Evolutionary conservation across 768 basidiomycete species (phyloP).

Genomic region (Trichaptum fuscoviolaceum): DNA sequence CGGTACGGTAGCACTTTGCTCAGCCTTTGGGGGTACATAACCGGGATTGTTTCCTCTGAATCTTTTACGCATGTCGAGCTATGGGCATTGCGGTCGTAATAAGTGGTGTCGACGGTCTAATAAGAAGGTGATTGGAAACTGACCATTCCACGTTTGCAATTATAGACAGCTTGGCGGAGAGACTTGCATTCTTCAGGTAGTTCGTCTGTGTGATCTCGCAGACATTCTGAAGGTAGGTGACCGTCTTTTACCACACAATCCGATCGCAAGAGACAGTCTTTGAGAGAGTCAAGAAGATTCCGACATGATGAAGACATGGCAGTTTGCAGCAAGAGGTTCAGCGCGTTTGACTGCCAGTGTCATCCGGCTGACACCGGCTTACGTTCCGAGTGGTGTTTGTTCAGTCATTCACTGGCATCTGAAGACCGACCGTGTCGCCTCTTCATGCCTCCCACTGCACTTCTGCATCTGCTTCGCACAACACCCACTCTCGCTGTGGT

Average conservation of each 20-base stretch:
- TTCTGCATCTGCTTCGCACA: constrained; percentile 40
- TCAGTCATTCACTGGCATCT: neutral
- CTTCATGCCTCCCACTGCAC: constrained; percentile 31
- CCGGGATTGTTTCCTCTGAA: constrained; percentile 71
- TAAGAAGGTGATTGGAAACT: constrained; percentile 20
- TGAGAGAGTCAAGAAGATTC: constrained; percentile 69
- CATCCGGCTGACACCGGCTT: neutral
- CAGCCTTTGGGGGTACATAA: constrained; percentile 24
- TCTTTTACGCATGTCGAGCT: constrained; percentile 84
- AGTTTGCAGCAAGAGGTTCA: constrained; percentile 6
- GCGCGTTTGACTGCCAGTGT: neutral
- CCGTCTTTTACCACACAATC: constrained; percentile 84
- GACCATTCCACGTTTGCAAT: constrained; percentile 90
- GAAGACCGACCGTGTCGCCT: constrained; percentile 6
- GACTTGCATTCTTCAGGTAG: constrained; percentile 78
- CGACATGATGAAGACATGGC: constrained; percentile 79
- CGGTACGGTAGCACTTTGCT: neutral
- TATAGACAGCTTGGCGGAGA: constrained; percentile 76
- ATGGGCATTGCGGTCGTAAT: neutral
- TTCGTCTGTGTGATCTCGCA: constrained; percentile 66
- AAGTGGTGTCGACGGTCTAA: constrained; percentile 5
- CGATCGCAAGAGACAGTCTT: constrained; percentile 76
- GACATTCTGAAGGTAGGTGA: constrained; percentile 78
- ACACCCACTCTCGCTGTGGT: constrained; percentile 50
- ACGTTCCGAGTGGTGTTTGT: neutral